Conservation (phyloP, 306 rosid genomes). For the Fragaria iinumae region DNA sequence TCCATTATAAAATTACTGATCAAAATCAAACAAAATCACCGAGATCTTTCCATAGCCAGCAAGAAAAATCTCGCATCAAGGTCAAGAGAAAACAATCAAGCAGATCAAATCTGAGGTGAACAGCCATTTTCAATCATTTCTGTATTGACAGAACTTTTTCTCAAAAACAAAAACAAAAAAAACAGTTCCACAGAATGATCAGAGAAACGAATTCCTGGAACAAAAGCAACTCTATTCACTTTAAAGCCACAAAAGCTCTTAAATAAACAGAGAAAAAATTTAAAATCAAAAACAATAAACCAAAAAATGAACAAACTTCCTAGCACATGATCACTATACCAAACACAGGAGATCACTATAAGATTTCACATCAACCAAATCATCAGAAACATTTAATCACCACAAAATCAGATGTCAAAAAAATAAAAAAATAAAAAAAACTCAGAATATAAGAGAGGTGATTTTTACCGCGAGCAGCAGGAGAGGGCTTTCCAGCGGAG, state of each 20-base stretch:
- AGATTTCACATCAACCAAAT: not conserved
- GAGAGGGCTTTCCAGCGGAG: constrained; percentile 34
- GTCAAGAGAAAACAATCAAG: not conserved
- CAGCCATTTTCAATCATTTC: not conserved
- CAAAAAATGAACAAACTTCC: not conserved
- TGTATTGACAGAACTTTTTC: not conserved
- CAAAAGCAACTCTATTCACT: not conserved
- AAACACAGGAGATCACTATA: not conserved
- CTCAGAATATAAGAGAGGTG: not conserved
- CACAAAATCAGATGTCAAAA: not conserved
- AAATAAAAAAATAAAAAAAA: not conserved
- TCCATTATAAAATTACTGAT: not conserved
- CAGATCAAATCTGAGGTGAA: not conserved
- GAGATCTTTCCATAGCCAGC: not conserved
- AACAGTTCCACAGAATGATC: not conserved
- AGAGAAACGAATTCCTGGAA: not conserved
- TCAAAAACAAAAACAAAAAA: not conserved
- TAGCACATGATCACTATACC: not conserved
- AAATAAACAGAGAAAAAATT: not conserved
- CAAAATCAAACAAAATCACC: not conserved
- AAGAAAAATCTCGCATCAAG: not conserved
- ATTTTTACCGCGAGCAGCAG: constrained; percentile 49
- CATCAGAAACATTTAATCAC: not conserved
- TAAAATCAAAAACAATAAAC: not conserved
- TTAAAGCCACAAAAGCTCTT: not conserved